Evolutionary conservation across 441 rosid species (phyloP), one percentile per base, ranked within the genome.

Genomic region (Geranium incanum): DNA sequence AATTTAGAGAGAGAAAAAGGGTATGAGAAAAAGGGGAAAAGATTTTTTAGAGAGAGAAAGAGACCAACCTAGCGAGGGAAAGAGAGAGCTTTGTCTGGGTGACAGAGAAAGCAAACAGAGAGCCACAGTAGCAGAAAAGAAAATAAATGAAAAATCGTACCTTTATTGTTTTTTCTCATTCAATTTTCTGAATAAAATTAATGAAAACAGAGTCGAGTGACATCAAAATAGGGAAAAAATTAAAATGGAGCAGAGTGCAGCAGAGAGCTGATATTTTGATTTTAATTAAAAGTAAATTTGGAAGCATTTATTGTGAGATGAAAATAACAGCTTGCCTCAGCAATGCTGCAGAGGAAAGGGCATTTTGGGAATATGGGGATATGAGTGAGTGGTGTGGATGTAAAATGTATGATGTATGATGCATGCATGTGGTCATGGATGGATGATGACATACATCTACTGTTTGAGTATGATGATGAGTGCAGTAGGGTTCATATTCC

Each of bases 41-140:
- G 23, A 8, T 57, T n/a, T 57, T 57, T 57, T 57, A n/a, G 63
- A 4, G 23, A 59, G 64, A 59, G 64, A 59, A 59, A 59, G 28
- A 59, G 19, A 59, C 11, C 64, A 59, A 15, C 64, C 64, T 23
- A 59, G 64, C 18, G 64, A 59, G 60, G 12, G 19, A 15, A 33
- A 59, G 60, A 15, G 19, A 15, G 60, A 52, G 60, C 60, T 52
- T 52, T 52, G 60, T 52, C 12, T 52, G 60, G 15, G 60, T 52
- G 60, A 52, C 28, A 18, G 64, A 18, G 64, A 18, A 18, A 59
- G 64, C 33, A 18, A 59, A 59, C 64, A 59, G 64, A 59, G 64
- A 59, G 23, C 21, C 3, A 18, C 18, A 59, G 23, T 18, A 8
- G 64, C 64, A 59, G 64, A 59, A 59, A 59, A 59, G 19, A 5